Evolutionary conservation across 2,329 filamentous ascomycete genomes (phyloP), one percentile per base, ranked within the genome.

Genomic region (Calonectria hongkongensis): DNA sequence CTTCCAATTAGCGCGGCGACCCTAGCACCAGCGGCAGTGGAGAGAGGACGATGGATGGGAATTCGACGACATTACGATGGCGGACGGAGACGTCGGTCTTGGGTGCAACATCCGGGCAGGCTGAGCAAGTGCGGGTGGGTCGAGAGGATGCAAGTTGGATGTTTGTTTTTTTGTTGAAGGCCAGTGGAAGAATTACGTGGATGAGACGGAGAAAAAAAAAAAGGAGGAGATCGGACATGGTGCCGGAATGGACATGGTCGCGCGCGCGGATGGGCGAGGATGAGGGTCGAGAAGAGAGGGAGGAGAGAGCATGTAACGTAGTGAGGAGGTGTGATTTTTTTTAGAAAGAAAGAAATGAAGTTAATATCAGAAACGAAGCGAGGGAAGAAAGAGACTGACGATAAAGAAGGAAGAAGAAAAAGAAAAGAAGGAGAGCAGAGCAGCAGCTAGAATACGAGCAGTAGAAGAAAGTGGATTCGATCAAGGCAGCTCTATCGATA

Each of bases 51-150:
- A 63, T 56, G 66, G 69, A 76, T 70, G 63, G 67, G 78, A 72
- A 74, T 76, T 73, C 41, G 74, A 72, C 73, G 70, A 76, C 74
- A 71, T 71, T 68, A 50, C 69, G 56, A 68, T 71, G 60, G 47
- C 47, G 67, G 73, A 72, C 70, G 71, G 73, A 67, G 70, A 66
- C 72, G 69, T 72, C 71, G 71, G 77, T 62, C 67, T 45, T 67
- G 68, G 30, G 70, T 27, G 67, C 67, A 56, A 62, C 62, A 60
- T 71, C 77, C 74, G 65, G 66, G 48, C 56, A 70, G 68, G 66
- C 63, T 74, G 75, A 74, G 77, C 75, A 68, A 66, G 36, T 41
- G 68, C 73, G 30, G 45, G 71, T 74, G 75, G 77, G 77, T 75
- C 79, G 70, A 79, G 56, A 51, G 30, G 30, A 70, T 74, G 73